Percentiles rank a stretch among this genome's conserved stretches.
Evolutionary conservation across 345 rosid species (phyloP).

Genomic region (Dovyalis caffra): DNA sequence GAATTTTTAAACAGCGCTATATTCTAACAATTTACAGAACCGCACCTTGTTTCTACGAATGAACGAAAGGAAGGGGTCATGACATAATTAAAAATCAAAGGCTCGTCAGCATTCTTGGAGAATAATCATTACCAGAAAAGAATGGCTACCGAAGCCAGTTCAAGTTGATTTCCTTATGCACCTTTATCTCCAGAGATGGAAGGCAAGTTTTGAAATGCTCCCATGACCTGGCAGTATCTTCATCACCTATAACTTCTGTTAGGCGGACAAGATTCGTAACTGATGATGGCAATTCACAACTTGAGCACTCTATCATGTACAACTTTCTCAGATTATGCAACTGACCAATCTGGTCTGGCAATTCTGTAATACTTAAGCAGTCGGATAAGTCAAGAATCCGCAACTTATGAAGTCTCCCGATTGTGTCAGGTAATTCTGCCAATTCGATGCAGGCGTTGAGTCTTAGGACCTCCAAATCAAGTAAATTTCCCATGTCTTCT

Average conservation of each 20-base stretch:
- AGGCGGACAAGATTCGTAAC: conserved; percentile 16
- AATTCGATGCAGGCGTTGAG: conserved; percentile 25
- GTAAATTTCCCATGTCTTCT: conserved; percentile 20
- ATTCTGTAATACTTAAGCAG: conserved; percentile 8
- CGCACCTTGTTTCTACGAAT: too few relatives aligned
- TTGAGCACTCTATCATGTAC: conserved; percentile 27
- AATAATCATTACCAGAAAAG: not conserved
- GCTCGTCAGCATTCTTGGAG: not conserved
- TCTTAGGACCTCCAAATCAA: conserved; percentile 25
- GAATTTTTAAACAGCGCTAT: too few relatives aligned
- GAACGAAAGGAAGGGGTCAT: too few relatives aligned
- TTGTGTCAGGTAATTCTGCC: conserved; percentile 21
- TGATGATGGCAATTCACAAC: conserved; percentile 24
- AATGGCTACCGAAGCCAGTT: conserved; percentile 22
- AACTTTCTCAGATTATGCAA: conserved; percentile 19
- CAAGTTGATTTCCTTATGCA: conserved; percentile 26
- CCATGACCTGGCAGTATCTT: conserved; percentile 29
- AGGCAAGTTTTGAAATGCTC: not conserved
- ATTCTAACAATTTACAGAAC: too few relatives aligned
- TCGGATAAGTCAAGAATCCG: conserved; percentile 27
- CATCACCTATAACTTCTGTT: conserved; percentile 21
- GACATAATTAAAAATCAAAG: too few relatives aligned
- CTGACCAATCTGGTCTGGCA: conserved; percentile 25
- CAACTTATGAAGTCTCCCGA: conserved; percentile 22
- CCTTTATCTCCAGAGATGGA: conserved; percentile 6